Conservation (phyloP, 2,329 filamentous ascomycete species). For the Colletotrichum incanum region DNA sequence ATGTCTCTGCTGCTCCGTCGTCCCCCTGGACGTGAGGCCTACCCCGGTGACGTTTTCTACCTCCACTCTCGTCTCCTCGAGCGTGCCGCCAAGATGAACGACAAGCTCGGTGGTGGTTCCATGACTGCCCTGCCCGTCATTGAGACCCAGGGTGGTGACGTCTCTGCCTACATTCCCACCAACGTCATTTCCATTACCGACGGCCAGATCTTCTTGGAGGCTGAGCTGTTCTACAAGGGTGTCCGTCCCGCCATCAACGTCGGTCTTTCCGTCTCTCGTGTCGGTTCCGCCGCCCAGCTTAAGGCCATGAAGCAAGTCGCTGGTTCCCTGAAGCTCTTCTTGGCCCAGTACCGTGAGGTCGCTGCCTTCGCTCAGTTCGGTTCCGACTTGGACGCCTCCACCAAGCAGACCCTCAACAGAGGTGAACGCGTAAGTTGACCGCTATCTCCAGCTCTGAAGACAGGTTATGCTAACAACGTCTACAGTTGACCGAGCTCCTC, state of each 20-base stretch:
- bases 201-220: conserved; percentile 99
- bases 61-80: conserved; percentile 99
- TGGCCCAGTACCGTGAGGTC: conserved; percentile 99
- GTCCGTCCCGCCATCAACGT: conserved; percentile 99
- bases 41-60: conserved; percentile 99
- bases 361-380: conserved; percentile 99
- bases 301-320: conserved; percentile 99
- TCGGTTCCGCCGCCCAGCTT: conserved; percentile 99
- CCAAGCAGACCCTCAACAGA: conserved; percentile 98
- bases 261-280: conserved; percentile 99
- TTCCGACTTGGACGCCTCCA: conserved; percentile 98
- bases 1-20: conserved; percentile 99
- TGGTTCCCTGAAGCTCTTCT: conserved; percentile 99
- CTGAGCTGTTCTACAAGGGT: conserved; percentile 99
- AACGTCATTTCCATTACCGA: conserved; percentile 99
- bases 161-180: conserved; percentile 99
- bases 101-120: conserved; percentile 94
- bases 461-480: conserved; percentile 36
- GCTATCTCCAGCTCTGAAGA: not conserved
- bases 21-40: conserved; percentile 98
- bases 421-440: conserved; percentile 88
- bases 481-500: conserved; percentile 90
- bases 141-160: conserved; percentile 99
- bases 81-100: conserved; percentile 99
- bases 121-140: conserved; percentile 98